phyloP scores from a whole-genome alignment of 1,284 basidiomycete species.

The Leccinum holopus region DNA sequence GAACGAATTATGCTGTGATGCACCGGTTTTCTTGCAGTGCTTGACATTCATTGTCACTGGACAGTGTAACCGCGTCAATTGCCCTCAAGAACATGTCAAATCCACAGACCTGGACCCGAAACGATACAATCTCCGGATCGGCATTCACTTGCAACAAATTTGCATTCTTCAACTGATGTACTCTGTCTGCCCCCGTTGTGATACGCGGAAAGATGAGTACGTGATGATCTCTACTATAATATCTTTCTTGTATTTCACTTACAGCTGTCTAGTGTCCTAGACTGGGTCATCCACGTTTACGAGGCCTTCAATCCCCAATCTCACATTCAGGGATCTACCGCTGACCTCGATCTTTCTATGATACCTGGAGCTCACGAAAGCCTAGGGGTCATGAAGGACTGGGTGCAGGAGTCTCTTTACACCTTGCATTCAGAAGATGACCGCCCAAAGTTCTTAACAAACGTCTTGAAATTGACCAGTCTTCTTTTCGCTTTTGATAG shows the following conservation, averaged over 20 bases:
- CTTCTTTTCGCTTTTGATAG: slow-evolving; percentile 34
- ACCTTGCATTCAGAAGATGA: slow-evolving; percentile 15
- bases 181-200: slow-evolving; percentile 15
- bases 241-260: not conserved
- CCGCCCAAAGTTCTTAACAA: slow-evolving; percentile 28
- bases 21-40: slow-evolving; percentile 42
- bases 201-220: slow-evolving; percentile 19
- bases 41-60: slow-evolving; percentile 35
- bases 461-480: slow-evolving; percentile 31
- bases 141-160: slow-evolving; percentile 49
- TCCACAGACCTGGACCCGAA: slow-evolving; percentile 25
- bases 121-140: slow-evolving; percentile 42
- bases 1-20: slow-evolving; percentile 33
- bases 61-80: slow-evolving; percentile 38
- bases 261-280: slow-evolving; percentile 8
- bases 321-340: slow-evolving; percentile 38
- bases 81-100: slow-evolving; percentile 40
- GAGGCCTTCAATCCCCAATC: slow-evolving; percentile 41
- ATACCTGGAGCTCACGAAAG: slow-evolving; percentile 40
- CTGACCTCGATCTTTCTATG: slow-evolving; percentile 31
- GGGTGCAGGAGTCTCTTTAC: slow-evolving; percentile 42
- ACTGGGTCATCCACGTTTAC: slow-evolving; percentile 41
- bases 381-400: slow-evolving; percentile 39
- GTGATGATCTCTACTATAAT: slow-evolving; percentile 1
- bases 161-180: slow-evolving; percentile 40